Base-by-base conservation (phyloP, 768 basidiomycete species). In the Suillus luteus region DNA sequence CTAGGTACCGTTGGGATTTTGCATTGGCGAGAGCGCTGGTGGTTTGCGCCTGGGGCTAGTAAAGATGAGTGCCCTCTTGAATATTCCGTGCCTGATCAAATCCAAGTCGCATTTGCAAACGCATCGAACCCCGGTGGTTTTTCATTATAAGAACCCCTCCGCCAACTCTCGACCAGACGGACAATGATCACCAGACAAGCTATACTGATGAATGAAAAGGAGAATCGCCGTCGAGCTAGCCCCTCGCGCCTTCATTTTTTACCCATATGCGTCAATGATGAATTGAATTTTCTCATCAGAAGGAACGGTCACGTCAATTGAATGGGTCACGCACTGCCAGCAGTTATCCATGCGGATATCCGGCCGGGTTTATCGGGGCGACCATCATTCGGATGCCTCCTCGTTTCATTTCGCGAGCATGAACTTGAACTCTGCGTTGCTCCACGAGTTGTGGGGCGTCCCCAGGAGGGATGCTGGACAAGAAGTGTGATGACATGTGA, bases 211-310 rank as follows among this genome's bases (percentile, higher is more conserved):
- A 40, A 37, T 15, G n/a, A n/a, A n/a, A n/a, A n/a, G n/a, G n/a
- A n/a, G n/a, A n/a, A n/a, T 17, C 22, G 9, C n/a, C 22, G 22
- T 57, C 37, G 22, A 37, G 33, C 35, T 37, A 1, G 5, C 55
- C 55, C 55, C 55, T 57, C 55, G 22, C 55, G 55, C 55, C 38
- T 27, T 40, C 10, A 40, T 10, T 24, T 27, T 54, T 54, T 57
- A 55, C 17, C 55, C 38, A 40, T 40, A 57, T 57, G 37, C 15
- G 55, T 57, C 15, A 8, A 40, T 5, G 31, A 58, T 40, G 15
- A 22, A 57, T 40, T 38, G 38, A 40, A 7, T 55, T 55, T 57
- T 58, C 55, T 58, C 38, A 58, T 58, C 55, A 58, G 38, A 52
- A 52, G 31, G 27, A 52, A 27, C 27, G 2, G 27, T 19, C 17